Conservation (phyloP, 2,329 filamentous ascomycete genomes). For the Cladosporium sp. region DNA sequence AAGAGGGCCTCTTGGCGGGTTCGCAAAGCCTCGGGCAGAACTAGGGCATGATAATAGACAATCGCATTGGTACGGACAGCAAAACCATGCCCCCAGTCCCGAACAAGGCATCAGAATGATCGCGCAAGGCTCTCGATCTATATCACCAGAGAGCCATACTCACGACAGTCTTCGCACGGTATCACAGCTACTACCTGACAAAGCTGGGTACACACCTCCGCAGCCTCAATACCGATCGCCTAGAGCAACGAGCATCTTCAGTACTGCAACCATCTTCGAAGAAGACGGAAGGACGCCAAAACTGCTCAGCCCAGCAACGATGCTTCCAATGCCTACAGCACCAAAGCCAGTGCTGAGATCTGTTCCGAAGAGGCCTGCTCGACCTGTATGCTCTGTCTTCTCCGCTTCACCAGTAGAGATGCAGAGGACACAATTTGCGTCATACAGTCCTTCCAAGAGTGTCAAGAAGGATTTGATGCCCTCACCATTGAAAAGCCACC, state of each 20-base stretch:
- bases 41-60: background rate
- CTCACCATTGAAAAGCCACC: constrained; percentile 7
- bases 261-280: constrained; percentile 30
- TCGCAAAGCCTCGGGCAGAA: constrained; percentile 10
- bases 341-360: constrained; percentile 11
- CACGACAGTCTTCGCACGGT: constrained; percentile 23
- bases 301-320: constrained; percentile 10
- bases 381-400: constrained; percentile 4
- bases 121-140: background rate
- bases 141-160: constrained; percentile 21
- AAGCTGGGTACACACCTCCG: constrained; percentile 19
- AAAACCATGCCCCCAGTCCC: background rate
- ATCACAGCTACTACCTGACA: constrained; percentile 31
- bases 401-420: background rate
- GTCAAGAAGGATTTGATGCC: constrained; percentile 12
- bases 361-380: background rate
- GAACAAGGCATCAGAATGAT: background rate
- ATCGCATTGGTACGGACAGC: background rate
- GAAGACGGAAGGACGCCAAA: constrained; percentile 23
- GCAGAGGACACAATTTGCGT: background rate
- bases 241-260: constrained; percentile 18
- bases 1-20: constrained; percentile 14
- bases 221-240: constrained; percentile 16
- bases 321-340: constrained; percentile 14
- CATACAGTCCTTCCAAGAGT: constrained; percentile 1